Evolutionary conservation across 2,329 filamentous ascomycete genomes (phyloP), one percentile per base, ranked within the genome.

Genomic region (Fusarium veterinarium): DNA sequence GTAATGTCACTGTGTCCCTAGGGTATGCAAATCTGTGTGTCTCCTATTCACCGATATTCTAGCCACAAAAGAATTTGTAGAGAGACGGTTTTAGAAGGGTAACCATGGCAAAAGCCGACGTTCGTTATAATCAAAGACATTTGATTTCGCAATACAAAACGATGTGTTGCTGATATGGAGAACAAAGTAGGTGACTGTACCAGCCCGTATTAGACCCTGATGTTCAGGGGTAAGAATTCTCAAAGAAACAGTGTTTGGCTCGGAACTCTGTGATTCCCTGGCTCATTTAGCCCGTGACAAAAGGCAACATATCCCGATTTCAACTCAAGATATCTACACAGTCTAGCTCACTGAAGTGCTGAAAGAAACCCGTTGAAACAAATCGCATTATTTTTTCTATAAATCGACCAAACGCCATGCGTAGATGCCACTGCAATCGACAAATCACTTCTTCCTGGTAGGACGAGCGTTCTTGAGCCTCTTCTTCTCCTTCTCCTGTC

Each of bases 401-500:
- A 64, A 40, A 46, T 57, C 6, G 51, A 58, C 70, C 67, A 55
- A 73, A 73, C 71, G 70, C 71, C 71, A 49, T 55, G 71, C 46
- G 44, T 45, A 69, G 44, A 56, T 58, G 23, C 61, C 37, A 51
- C 35, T 48, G 31, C 37, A 51, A 41, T 35, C n/a, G 56, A 57
- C 19, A 48, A 58, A 67, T 73, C 52, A 78, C 74, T 76, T 80
- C 84, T 89, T 94, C 83, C 88, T 92, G 44, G 88, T 80, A 12
- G 95, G 95, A 77, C 95, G 86, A 13, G 93, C 95, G 82, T 97
- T 98, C 90, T 99, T 98, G 79, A 92, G 92, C 80, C 86, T 91
- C 80, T 89, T 90, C 83, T 88, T 89, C 85, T 97, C 92, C 86
- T 93, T 88, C 78, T 94, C 79, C 81, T 91, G 91, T 79, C 96